Evolutionary conservation across 2,329 filamentous ascomycete species (phyloP), one percentile per base, ranked within the genome.

Genomic region (Neobulgaria alba): DNA sequence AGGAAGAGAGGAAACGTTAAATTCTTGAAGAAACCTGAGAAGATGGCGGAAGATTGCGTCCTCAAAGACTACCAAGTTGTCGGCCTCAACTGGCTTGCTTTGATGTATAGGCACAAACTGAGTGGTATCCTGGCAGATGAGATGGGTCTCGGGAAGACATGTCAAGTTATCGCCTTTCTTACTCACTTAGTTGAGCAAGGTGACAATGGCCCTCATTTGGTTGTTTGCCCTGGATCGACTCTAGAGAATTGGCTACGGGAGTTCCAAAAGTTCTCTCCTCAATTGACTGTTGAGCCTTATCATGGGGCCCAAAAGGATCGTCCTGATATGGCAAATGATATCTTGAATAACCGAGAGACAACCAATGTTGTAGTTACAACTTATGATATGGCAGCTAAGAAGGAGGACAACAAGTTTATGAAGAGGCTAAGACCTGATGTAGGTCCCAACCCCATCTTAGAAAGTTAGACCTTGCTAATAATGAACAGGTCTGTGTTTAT

Each of bases 61-160:
- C 79, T 98, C 68, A 95, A 96, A 59, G 82, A 92, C 26, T 96
- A 95, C 57, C 92, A 98, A 59, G 67, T 96, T 15, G 87, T 94
- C 20, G 92, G 92, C 3, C 73, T 98, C 38, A 96, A 96, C 58
- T 98, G 92, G 92, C 74, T 98, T 57, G 79, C 81, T 41, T 65
- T 96, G 33, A 72, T 98, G 10, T 94, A 87, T 65, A 72, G 80
- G 38, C 79, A 85, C 43, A 72, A 79, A 19, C 74, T 93, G 38
- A 90, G 86, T 33, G 90, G 88, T 48, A 96, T 98, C 42, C 69
- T 98, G 14, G 92, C 92, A 2, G 92, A 98, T 59, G 92, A 98
- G 59, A 98, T 98, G 92, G 92, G 85, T 38, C 68, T 90, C 30
- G 92, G 92, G 33, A 98, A 98, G 69, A 98, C 92, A 0, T 95